Conservation (phyloP, 805 yeast species). For the Yarrowia deformans region DNA sequence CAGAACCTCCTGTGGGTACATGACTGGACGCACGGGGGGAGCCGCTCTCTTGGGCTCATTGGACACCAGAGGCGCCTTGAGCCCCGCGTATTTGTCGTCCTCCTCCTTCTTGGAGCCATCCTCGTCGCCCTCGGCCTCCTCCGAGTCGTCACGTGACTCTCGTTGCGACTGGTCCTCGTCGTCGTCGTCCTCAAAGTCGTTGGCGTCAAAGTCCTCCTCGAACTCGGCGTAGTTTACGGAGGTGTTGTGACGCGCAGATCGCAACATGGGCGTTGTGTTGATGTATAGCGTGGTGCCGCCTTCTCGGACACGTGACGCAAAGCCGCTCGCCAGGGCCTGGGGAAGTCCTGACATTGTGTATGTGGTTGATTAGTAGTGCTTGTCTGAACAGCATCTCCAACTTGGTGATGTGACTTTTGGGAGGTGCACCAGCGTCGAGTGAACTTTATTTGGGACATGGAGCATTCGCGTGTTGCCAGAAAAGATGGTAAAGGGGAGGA, state of each 20-base stretch:
- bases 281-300: constrained; percentile 76
- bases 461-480: background rate
- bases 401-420: constrained; percentile 19
- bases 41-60: constrained; percentile 31
- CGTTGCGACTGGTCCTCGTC: constrained; percentile 26
- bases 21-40: constrained; percentile 28
- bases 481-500: background rate
- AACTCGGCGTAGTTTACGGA: constrained; percentile 77
- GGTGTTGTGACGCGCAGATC: constrained; percentile 71
- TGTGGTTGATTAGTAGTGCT: background rate
- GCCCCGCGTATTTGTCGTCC: constrained; percentile 51
- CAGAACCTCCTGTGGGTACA: constrained; percentile 51
- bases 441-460: background rate
- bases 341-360: constrained; percentile 48
- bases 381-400: background rate
- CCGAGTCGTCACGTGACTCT: constrained; percentile 19
- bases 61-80: constrained; percentile 49
- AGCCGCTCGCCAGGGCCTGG: constrained; percentile 81
- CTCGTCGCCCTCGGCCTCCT: constrained; percentile 11
- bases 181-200: constrained; percentile 52
- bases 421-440: background rate
- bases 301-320: constrained; percentile 73
- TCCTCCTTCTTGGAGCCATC: constrained; percentile 42
- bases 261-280: constrained; percentile 72
- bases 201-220: constrained; percentile 67